Base-by-base conservation (phyloP, 2,329 filamentous ascomycete species). In the Botrytis sinoallii region DNA sequence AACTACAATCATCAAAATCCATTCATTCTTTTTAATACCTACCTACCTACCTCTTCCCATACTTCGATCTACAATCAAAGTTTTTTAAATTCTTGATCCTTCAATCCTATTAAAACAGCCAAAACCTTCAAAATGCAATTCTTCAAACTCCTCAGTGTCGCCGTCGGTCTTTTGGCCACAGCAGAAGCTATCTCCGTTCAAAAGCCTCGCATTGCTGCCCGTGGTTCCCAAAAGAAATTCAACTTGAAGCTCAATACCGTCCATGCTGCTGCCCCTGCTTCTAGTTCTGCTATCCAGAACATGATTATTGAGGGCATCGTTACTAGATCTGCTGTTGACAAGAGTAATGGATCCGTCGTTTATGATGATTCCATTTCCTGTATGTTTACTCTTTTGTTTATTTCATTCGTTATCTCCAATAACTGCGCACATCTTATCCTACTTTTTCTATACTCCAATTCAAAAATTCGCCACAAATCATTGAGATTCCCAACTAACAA, bases 351-450 rank as follows among this genome's bases (percentile, higher is more conserved):
- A 68, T 29, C 52, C 22, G 29, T 40, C 35, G 48, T 73, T n/a
- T 73, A 69, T 46, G 55, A 73, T 61, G 71, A 73, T 52, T 69
- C 64, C 32, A 73, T 73, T 55, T 61, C 52, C 14, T 73, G 71
- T 73, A 73, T 73, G 71, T 69, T 69, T 61, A 16, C 55, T 40
- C 10, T 65, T 38, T 29, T 68, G 32, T 44, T 61, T 42, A 55
- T 32, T 42, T 18, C 5, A 32, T 60, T 25, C 22, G 25, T n/a
- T 63, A 46, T 75, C 42, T 67, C 55, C 22, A 64, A 60, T 8
- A 40, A 48, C 74, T 52, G 52, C 73, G 63, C 78, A 78, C 71
- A 20, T 75, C 3, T 44, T 77, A 38, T 73, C 61, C 3, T 68
- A 75, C 29, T 57, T 67, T 52, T 6, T 75, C 25, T 38, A 57